Conservation (phyloP, 345 rosid genomes). For the Rhizophora apiculata region DNA sequence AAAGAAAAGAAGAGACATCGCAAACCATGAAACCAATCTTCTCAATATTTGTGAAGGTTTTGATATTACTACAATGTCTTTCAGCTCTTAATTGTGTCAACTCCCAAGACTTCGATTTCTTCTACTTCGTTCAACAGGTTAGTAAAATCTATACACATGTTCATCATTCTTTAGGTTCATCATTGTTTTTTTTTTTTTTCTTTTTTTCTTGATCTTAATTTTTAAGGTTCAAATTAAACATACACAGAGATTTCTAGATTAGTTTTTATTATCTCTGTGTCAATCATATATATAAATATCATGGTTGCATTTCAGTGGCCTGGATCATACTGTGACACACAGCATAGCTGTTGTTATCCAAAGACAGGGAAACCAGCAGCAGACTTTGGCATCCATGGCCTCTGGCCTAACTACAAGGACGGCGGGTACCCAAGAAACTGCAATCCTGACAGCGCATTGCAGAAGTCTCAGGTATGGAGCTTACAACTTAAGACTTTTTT, state of each 20-base stretch:
- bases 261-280: too few relatives aligned
- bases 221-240: background rate
- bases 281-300: too few relatives aligned
- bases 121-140: slow-evolving; percentile 85
- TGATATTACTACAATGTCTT: slow-evolving; percentile 39
- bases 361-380: slow-evolving; percentile 72
- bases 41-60: slow-evolving; percentile 32
- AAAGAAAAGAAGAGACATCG: background rate
- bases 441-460: slow-evolving; percentile 44
- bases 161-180: background rate
- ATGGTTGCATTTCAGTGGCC: slow-evolving; percentile 57
- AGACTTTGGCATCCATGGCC: slow-evolving; percentile 85
- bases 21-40: slow-evolving; percentile 18
- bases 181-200: background rate
- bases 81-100: slow-evolving; percentile 26
- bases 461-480: slow-evolving; percentile 49
- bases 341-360: slow-evolving; percentile 71
- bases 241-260: too few relatives aligned
- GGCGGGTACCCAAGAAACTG: slow-evolving; percentile 72
- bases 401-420: slow-evolving; percentile 79
- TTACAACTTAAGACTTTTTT: background rate
- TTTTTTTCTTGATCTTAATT: background rate
- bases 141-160: background rate
- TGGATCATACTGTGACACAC: slow-evolving; percentile 75
- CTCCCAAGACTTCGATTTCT: slow-evolving; percentile 68